A percentile compares a stretch with the other conserved stretches of the same genome.
phyloP scores from a whole-genome alignment of 306 rosid genomes.

The Pyrus pyrifolia region DNA sequence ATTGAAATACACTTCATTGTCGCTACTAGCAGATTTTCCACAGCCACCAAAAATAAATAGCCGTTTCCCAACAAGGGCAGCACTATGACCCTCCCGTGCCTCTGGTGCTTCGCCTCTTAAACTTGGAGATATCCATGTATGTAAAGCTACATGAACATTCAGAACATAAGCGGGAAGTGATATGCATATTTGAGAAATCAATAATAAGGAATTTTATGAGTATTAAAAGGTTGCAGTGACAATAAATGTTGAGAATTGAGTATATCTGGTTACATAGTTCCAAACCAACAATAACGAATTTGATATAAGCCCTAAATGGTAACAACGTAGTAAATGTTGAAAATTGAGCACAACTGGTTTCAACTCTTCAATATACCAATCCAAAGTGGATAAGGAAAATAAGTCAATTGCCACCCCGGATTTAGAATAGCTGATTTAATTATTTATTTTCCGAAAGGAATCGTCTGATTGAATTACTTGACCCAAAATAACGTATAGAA shows the following conservation, averaged over 20 bases:
- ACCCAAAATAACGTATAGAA: neutral
- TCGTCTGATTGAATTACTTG: neutral
- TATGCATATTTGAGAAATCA: neutral
- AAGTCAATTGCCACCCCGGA: neutral
- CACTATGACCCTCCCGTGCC: slow-evolving; percentile 95
- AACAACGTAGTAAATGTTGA: neutral
- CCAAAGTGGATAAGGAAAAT: slow-evolving; percentile 2
- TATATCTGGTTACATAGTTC: neutral
- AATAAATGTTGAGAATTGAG: neutral
- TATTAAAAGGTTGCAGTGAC: neutral
- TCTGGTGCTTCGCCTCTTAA: slow-evolving; percentile 88
- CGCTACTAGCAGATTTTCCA: slow-evolving; percentile 66
- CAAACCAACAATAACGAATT: neutral
- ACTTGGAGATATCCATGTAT: slow-evolving; percentile 76
- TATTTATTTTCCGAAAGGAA: neutral
- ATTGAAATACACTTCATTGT: slow-evolving; percentile 69
- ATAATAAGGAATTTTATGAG: neutral
- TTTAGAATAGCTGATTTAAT: neutral
- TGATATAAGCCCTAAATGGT: neutral
- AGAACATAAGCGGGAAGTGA: slow-evolving; percentile 5
- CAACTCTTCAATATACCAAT: slow-evolving; percentile 1
- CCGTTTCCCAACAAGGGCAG: slow-evolving; percentile 83
- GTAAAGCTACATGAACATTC: slow-evolving; percentile 43
- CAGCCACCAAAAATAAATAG: slow-evolving; percentile 89
- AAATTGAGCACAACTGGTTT: neutral